Base-by-base conservation (phyloP, 192 early-diverging fungal species). In the Phlyctochytrium arcticum region DNA sequence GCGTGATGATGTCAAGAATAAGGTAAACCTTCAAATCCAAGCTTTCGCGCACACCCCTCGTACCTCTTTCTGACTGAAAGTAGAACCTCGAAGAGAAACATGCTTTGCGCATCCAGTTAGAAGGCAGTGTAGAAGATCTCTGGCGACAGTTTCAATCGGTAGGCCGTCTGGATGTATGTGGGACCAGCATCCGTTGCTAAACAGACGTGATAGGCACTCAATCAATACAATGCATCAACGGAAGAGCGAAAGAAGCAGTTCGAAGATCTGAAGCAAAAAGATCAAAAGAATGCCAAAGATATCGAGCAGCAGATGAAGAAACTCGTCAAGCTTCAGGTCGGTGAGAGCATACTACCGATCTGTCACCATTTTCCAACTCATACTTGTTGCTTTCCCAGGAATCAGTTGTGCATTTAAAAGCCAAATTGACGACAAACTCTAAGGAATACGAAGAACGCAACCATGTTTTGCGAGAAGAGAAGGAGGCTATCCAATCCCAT, bases 41-140 rank as follows among this genome's bases (percentile, higher is more conserved):
- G 26, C 2, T 53, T 53, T 27, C 27, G 26, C n/a, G 26, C 26
- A 24, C 12, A 27, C 50, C 10, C 12, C 39, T 44, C 2, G 21
- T 2, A 44, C 12, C 2, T n/a, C 39, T 44, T n/a, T 44, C 21
- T 12, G 21, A 12, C 24, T 53, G 1, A 21, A 12, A 12, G 4
- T 46, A 82, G 75, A 83, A 86, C 51, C 60, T 86, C 17, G 84
- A 86, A 66, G 84, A 86, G 59, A 83, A 83, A 54, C 84, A 86
- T 69, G 80, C 82, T 6, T 61, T 83, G 36, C 51, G 84, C 29
- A 86, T 86, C 36, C 81, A 83, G 70, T 54, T 86, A 10, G 84
- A 86, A 66, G 78, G 81, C 17, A 80, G 75, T 2, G 78, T 86
- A 6, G 84, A 86, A 62, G 84, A 86, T 35, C 64, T 86, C 5